A percentile compares a stretch with the other conserved stretches of the same genome.
These are phyloP conservation scores for Coniochaeta sp. DNA, from an alignment of 2,329 filamentous ascomycete species.

Conservation along the genomic window DNA sequence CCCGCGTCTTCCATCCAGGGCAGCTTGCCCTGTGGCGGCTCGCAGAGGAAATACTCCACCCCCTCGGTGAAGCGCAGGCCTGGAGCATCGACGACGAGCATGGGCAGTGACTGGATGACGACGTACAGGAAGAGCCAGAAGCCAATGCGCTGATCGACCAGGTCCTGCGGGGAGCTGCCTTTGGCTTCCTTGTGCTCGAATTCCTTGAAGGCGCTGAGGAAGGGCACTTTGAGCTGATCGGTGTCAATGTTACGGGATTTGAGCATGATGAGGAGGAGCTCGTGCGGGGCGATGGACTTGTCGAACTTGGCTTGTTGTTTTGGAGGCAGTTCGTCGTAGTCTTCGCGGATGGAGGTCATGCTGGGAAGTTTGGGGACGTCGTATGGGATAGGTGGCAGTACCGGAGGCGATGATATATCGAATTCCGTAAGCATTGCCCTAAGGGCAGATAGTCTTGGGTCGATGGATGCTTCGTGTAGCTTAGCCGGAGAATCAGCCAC, in stretches of 20 bases:
- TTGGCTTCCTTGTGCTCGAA: conserved; percentile 64
- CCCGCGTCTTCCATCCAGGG: conserved; percentile 66
- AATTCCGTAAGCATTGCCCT: conserved; percentile 80
- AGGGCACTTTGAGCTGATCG: conserved; percentile 46
- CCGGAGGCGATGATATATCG: conserved; percentile 80
- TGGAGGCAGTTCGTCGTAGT: conserved; percentile 54
- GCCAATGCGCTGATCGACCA: conserved; percentile 64
- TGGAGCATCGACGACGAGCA: conserved; percentile 70
- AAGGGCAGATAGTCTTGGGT: conserved; percentile 61
- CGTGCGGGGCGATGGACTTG: conserved; percentile 68
- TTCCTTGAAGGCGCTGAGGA: conserved; percentile 61
- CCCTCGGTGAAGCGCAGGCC: conserved; percentile 60
- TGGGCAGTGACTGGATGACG: conserved; percentile 68
- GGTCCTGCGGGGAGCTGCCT: conserved; percentile 56
- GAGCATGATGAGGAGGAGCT: conserved; percentile 69
- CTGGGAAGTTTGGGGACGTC: conserved; percentile 74
- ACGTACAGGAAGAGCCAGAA: conserved; percentile 79
- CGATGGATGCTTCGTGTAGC: conserved; percentile 44
- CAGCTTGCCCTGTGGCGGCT: conserved; percentile 62
- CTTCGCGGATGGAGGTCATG: conserved; percentile 57
- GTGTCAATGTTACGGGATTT: conserved; percentile 76
- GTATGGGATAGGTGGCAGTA: conserved; percentile 85
- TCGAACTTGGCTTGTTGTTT: conserved; percentile 71
- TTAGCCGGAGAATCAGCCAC: conserved; percentile 61
- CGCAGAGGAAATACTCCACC: conserved; percentile 77